Evolutionary conservation across 345 rosid genomes (phyloP).

Genomic region (Nephelium lappaceum): DNA sequence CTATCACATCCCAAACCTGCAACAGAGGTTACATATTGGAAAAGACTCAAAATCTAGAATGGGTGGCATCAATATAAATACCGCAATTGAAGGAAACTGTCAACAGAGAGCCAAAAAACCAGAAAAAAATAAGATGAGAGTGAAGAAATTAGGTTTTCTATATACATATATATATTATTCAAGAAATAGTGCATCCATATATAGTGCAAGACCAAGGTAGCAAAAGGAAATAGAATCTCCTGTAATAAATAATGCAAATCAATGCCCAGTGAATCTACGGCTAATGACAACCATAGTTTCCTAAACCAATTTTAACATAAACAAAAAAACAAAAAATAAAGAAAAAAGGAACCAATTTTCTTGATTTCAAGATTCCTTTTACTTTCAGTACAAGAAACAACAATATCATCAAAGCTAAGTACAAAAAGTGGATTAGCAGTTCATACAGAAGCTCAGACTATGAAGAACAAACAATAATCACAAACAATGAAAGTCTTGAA

Average conservation of each 20-base stretch:
- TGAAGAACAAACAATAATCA: background rate
- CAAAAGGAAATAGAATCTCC: too few species aligned
- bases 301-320: background rate
- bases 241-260: too few species aligned
- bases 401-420: background rate
- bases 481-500: background rate
- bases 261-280: too few species aligned
- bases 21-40: constrained; percentile 21
- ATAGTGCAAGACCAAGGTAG: too few species aligned
- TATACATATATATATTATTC: too few species aligned
- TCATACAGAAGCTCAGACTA: background rate
- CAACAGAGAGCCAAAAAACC: background rate
- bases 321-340: too few species aligned
- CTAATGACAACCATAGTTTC: too few species aligned
- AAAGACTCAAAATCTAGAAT: background rate
- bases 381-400: too few species aligned
- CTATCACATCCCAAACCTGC: constrained; percentile 90
- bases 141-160: background rate
- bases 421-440: background rate
- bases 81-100: background rate
- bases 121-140: background rate
- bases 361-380: background rate
- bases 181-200: too few species aligned
- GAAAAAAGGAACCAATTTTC: background rate
- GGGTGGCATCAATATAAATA: background rate